phyloP scores from a whole-genome alignment of 129 eudicot species.

The Saposhnikovia divaricata region DNA sequence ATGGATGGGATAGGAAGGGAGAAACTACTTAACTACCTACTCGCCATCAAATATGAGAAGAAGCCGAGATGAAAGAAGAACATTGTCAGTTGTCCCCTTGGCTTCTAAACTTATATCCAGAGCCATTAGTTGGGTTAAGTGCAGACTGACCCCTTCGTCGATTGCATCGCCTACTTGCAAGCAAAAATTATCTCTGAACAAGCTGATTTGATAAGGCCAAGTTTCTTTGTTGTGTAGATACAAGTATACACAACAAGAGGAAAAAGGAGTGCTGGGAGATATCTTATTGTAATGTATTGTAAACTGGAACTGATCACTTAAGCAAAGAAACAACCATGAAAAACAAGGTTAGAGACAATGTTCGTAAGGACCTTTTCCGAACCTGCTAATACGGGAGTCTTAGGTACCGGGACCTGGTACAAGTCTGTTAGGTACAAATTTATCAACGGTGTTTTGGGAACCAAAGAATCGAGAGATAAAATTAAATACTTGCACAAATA shows the following conservation, averaged over 20 bases:
- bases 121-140: constrained; percentile 78
- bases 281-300: background rate
- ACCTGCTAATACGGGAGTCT: background rate
- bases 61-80: constrained; percentile 79
- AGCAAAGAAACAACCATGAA: background rate
- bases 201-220: no score
- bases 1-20: constrained; percentile 96
- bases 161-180: background rate
- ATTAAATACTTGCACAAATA: background rate
- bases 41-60: constrained; percentile 83
- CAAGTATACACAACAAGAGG: background rate
- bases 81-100: constrained; percentile 77
- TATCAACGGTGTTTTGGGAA: background rate
- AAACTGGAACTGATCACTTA: background rate
- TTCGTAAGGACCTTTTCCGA: background rate
- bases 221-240: background rate
- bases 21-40: constrained; percentile 92
- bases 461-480: no score
- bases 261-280: background rate
- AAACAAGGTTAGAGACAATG: background rate
- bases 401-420: background rate
- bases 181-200: no score
- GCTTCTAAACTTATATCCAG: constrained; percentile 63
- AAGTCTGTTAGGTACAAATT: background rate
- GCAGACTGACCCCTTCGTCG: constrained; percentile 69